Evolutionary conservation across 73 alveolate species (phyloP).

Genomic region (Paramecium pentaurelia): DNA sequence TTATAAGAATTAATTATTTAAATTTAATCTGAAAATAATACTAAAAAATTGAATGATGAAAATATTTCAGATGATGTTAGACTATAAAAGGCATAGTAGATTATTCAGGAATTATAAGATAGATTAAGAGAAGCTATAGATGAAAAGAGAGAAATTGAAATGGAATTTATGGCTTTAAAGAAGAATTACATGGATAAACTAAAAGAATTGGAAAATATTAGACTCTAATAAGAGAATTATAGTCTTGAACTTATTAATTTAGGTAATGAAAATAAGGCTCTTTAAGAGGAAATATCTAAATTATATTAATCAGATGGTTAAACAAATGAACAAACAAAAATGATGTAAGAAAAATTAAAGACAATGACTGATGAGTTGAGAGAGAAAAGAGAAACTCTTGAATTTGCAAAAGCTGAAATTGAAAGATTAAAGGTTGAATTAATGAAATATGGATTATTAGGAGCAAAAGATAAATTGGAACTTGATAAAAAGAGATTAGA

Average conservation of each 20-base stretch:
- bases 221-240: slow-evolving; percentile 85
- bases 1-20: slow-evolving; percentile 58
- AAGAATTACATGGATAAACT: slow-evolving; percentile 86
- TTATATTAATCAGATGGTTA: slow-evolving; percentile 65
- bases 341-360: slow-evolving; percentile 55
- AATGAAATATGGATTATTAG: slow-evolving; percentile 69
- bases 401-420: slow-evolving; percentile 81
- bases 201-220: slow-evolving; percentile 82
- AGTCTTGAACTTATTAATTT: slow-evolving; percentile 79
- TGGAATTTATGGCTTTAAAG: slow-evolving; percentile 90
- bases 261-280: slow-evolving; percentile 80
- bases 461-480: slow-evolving; percentile 64
- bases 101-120: slow-evolving; percentile 70
- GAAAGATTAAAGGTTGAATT: slow-evolving; percentile 85
- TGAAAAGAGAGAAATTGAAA: slow-evolving; percentile 79
- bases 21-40: background rate
- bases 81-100: background rate
- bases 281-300: slow-evolving; percentile 65
- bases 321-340: slow-evolving; percentile 63
- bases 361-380: slow-evolving; percentile 65
- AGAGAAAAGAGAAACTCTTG: slow-evolving; percentile 70
- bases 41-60: background rate
- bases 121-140: slow-evolving; percentile 76
- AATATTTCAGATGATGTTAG: background rate
- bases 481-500: slow-evolving; percentile 72